Conservation (phyloP, 140 eudicot genomes). For the Flaveria floridana region DNA sequence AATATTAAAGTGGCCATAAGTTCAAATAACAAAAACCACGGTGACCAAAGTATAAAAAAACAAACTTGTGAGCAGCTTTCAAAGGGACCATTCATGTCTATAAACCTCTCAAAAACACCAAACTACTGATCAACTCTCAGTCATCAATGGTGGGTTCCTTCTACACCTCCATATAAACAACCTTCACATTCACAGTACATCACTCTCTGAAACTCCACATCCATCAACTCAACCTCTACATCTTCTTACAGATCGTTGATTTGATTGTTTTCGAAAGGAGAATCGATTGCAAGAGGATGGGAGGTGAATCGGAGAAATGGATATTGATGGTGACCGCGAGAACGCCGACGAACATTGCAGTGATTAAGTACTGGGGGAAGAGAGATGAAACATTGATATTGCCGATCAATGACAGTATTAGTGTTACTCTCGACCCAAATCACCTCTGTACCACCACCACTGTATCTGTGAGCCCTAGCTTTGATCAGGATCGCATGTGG, state of each 20-base stretch:
- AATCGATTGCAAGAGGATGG: conserved; percentile 33
- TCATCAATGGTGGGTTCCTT: conserved; percentile 13
- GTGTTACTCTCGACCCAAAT: conserved; percentile 90
- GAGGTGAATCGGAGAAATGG: conserved; percentile 54
- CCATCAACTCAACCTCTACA: not conserved
- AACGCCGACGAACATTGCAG: conserved; percentile 97
- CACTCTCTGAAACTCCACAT: not conserved
- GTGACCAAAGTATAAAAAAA: conserved; percentile 23
- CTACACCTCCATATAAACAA: conserved; percentile 15
- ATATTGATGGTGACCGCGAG: conserved; percentile 82
- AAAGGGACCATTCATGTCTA: conserved; percentile 20
- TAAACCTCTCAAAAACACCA: not conserved
- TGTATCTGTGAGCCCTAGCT: conserved; percentile 86
- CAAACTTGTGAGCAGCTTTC: conserved; percentile 19
- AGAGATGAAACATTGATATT: conserved; percentile 80
- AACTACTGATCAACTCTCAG: not conserved
- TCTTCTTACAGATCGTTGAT: conserved; percentile 10
- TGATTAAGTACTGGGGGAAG: conserved; percentile 98
- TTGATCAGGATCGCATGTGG: conserved; percentile 91
- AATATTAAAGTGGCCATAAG: not conserved
- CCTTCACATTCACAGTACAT: conserved; percentile 13
- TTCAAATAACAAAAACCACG: not conserved
- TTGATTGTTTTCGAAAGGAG: conserved; percentile 3
- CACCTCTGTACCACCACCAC: conserved; percentile 96
- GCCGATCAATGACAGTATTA: conserved; percentile 88